Conservation (phyloP, 352 stramenopile genomes). For the Phytophthora crassamura region DNA sequence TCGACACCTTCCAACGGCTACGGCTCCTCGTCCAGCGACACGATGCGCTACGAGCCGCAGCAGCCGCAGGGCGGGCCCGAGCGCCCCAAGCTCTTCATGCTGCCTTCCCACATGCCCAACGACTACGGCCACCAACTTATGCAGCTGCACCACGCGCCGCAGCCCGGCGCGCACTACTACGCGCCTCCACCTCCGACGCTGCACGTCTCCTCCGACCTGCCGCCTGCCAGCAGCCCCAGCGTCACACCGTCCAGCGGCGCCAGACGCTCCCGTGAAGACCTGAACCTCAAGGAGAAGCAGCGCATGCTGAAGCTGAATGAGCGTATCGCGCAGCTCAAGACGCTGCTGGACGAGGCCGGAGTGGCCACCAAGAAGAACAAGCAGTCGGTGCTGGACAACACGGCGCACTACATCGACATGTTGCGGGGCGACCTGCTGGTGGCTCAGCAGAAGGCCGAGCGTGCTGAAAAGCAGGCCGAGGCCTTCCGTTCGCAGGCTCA, state of each 20-base stretch:
- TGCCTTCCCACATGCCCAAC: conserved; percentile 34
- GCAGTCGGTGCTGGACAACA: conserved; percentile 72
- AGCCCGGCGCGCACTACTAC: conserved; percentile 52
- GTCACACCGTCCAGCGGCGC: no score
- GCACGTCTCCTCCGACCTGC: conserved; percentile 57
- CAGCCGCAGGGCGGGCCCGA: conserved; percentile 49
- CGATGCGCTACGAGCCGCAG: conserved; percentile 34
- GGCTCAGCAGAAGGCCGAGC: conserved; percentile 58
- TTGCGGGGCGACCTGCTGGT: conserved; percentile 55
- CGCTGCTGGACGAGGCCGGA: conserved; percentile 56
- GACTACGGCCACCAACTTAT: conserved; percentile 49
- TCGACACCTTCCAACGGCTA: no score
- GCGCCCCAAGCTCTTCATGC: conserved; percentile 54
- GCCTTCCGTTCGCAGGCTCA: conserved; percentile 40
- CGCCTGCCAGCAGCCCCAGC: conserved; percentile 25
- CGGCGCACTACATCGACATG: conserved; percentile 66
- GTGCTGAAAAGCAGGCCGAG: conserved; percentile 58
- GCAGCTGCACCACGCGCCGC: conserved; percentile 46
- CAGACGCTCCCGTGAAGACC: conserved; percentile 75
- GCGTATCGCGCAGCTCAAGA: conserved; percentile 71
- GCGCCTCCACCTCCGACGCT: conserved; percentile 44
- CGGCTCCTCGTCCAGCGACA: conserved; percentile 30
- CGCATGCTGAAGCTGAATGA: conserved; percentile 88
- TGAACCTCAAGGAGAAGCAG: conserved; percentile 88
- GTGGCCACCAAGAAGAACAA: conserved; percentile 81